These are phyloP conservation scores for Pseudocercospora macadamiae DNA, from an alignment of 2,329 filamentous ascomycete species.

Conservation along the genomic window DNA sequence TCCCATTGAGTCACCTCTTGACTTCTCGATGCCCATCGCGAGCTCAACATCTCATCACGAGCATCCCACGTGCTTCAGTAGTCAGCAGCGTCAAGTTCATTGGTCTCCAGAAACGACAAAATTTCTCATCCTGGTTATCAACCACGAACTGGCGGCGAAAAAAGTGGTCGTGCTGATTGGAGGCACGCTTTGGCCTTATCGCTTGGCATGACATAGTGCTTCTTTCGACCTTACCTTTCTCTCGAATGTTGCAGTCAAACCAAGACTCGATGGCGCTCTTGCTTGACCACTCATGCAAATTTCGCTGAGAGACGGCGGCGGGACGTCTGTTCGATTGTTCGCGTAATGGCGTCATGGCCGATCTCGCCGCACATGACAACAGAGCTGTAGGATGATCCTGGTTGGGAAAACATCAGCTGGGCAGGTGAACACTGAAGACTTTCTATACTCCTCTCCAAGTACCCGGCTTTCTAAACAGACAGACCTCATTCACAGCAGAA, in stretches of 20 bases:
- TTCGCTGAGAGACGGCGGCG: too few relatives aligned
- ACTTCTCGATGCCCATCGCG: too few relatives aligned
- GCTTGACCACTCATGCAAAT: not conserved
- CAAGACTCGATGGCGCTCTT: conserved; percentile 7
- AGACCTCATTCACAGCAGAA: too few relatives aligned
- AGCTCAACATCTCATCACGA: too few relatives aligned
- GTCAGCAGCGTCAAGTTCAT: not conserved
- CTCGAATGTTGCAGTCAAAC: not conserved
- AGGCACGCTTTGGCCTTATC: conserved; percentile 13
- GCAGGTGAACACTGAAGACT: not conserved
- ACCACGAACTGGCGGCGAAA: conserved; percentile 1
- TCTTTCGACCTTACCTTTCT: conserved; percentile 12
- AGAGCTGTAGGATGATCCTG: not conserved
- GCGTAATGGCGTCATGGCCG: conserved; percentile 4
- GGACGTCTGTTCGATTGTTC: too few relatives aligned
- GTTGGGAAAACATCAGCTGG: not conserved
- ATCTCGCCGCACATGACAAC: not conserved
- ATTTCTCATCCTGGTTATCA: conserved; percentile 4
- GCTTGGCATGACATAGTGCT: conserved; percentile 16
- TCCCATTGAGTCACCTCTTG: too few relatives aligned
- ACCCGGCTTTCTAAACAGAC: too few relatives aligned
- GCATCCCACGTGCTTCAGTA: too few relatives aligned
- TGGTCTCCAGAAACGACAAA: not conserved
- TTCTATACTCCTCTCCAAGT: too few relatives aligned
- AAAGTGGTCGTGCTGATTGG: not conserved